phyloP scores from a whole-genome alignment of 2,329 filamentous ascomycete species.

The Colletotrichum tabaci region DNA sequence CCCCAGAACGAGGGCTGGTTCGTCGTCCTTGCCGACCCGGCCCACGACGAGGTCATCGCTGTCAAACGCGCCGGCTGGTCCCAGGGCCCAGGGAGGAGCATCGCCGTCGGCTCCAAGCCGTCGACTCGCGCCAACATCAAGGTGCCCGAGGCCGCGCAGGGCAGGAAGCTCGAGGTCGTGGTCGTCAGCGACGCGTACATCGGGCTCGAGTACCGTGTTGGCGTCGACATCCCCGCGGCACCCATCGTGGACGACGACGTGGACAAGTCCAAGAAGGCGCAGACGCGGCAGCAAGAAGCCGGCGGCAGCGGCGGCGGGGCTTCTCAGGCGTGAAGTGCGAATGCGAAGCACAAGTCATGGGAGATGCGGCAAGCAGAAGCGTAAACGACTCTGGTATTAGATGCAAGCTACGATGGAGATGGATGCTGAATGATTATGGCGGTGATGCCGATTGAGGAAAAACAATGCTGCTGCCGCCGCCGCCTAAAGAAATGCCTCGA shows the following conservation, averaged over 20 bases:
- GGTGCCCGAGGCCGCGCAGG: constrained; percentile 67
- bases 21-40: constrained; percentile 78
- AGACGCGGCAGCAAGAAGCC: constrained; percentile 39
- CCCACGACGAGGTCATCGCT: constrained; percentile 83
- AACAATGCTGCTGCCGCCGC: constrained; percentile 1
- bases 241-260: constrained; percentile 65
- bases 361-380: background rate
- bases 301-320: background rate
- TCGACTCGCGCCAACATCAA: constrained; percentile 72
- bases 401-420: background rate
- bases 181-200: constrained; percentile 92
- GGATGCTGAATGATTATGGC: background rate
- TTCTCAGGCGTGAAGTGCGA: constrained; percentile 12
- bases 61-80: constrained; percentile 89
- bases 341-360: background rate
- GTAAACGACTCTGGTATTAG: constrained; percentile 4
- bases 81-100: constrained; percentile 44
- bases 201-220: constrained; percentile 74
- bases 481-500: background rate
- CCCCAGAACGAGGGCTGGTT: constrained; percentile 96
- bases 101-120: constrained; percentile 61
- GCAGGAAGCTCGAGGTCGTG: constrained; percentile 78
- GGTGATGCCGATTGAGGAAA: constrained; percentile 18
- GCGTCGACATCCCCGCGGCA: constrained; percentile 66
- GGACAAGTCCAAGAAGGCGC: constrained; percentile 58